phyloP scores from a whole-genome alignment of 2,329 filamentous ascomycete species.

The Nothopassalora personata region DNA sequence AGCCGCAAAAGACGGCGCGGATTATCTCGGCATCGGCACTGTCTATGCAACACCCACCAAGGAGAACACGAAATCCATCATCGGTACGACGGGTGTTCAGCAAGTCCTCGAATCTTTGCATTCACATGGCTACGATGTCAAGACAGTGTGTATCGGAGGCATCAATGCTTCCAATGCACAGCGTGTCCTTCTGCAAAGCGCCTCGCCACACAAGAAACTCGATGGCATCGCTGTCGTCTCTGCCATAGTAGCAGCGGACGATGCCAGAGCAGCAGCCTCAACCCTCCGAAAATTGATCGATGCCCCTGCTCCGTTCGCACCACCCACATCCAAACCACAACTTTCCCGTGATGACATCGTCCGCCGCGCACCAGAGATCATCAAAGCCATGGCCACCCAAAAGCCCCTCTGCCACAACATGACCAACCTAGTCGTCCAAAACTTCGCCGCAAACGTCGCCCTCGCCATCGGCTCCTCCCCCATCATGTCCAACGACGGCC shows the following conservation, averaged over 20 bases:
- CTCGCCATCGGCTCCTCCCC: constrained; percentile 79
- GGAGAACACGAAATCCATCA: constrained; percentile 76
- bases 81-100: constrained; percentile 67
- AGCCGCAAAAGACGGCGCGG: constrained; percentile 70
- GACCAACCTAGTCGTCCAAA: constrained; percentile 94
- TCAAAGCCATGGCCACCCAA: constrained; percentile 56
- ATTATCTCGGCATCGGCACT: constrained; percentile 88
- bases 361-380: constrained; percentile 28
- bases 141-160: constrained; percentile 81
- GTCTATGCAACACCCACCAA: constrained; percentile 85
- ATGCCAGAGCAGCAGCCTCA: constrained; percentile 60
- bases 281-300: constrained; percentile 55
- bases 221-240: constrained; percentile 86
- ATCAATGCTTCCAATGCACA: constrained; percentile 73
- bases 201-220: constrained; percentile 53
- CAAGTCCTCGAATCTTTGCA: constrained; percentile 60
- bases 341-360: constrained; percentile 28
- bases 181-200: constrained; percentile 67
- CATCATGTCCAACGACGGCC: constrained; percentile 87
- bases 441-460: constrained; percentile 88
- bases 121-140: constrained; percentile 41
- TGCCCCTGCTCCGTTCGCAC: constrained; percentile 33
- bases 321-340: constrained; percentile 25
- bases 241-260: constrained; percentile 69
- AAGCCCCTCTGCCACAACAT: constrained; percentile 72